Evolutionary conservation across 257 asterid genomes (phyloP), one percentile per base, ranked within the genome.

Genomic region (Solanum pennellii): DNA sequence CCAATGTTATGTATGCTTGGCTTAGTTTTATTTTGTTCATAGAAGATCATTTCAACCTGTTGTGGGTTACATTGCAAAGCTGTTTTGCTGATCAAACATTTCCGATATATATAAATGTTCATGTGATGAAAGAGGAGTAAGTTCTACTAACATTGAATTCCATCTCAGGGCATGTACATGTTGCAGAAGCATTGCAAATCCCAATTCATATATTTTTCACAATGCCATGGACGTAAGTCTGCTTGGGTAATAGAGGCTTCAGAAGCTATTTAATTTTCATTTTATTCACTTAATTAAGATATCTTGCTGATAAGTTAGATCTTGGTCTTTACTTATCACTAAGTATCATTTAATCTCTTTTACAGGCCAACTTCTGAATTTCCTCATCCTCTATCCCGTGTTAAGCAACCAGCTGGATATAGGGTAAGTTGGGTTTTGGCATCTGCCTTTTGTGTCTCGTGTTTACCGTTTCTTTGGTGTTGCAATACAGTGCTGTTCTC

Each of bases 141-240:
- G 42, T 79, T n/a, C 42, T 45, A 27, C 84, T 79, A 27, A 79
- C 42, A 27, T 79, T 45, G 42, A 27, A 27, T 45, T 21, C 10
- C 87, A 83, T 62, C 69, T 89, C 93, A 96, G 99, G 99, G 52
- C 99, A 96, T 89, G 92, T 91, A 23, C 98, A 96, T 92, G 98
- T 96, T 84, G 95, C 99, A 31, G 98, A 96, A 94, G 97, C 98
- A 74, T 80, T 96, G 84, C 88, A 89, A 76, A 94, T 96, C 86
- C 99, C 99, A 5, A 35, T 96, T 62, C 99, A 96, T 92, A 92
- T 96, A 87, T 89, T 96, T 72, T 96, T 96, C 89, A 96, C 99
- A 83, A 96, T 96, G 99, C 99, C 99, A 20, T 96, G 99, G 99
- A 96, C 99, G 99, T 96, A 89, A 92, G 98, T 91, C 87, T 83